Conservation (phyloP, 2,329 filamentous ascomycete genomes). For the Fusarium fujikuroi region DNA sequence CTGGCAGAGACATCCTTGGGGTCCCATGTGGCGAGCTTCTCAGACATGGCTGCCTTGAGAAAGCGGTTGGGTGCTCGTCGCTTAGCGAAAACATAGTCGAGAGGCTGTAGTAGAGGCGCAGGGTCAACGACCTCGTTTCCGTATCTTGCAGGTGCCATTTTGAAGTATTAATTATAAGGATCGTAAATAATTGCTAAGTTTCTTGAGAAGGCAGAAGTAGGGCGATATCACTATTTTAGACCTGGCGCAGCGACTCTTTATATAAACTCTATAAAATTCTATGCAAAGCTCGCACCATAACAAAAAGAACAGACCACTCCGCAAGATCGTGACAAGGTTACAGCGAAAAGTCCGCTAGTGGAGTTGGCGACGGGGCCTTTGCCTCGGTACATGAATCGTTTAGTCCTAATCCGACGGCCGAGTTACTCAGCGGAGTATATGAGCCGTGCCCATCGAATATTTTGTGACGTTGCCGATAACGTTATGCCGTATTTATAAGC, state of each 20-base stretch:
- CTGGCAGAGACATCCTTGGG: conserved; percentile 24
- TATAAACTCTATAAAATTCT: background rate
- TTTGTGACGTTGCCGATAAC: background rate
- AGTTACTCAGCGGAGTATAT: conserved; percentile 5
- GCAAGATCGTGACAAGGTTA: background rate
- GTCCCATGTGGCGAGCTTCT: conserved; percentile 30
- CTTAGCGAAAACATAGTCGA: conserved; percentile 25
- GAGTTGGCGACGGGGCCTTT: background rate
- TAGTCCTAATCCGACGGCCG: background rate
- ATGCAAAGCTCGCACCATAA: background rate
- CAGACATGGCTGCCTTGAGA: conserved; percentile 34
- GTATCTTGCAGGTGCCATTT: conserved; percentile 20
- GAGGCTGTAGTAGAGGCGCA: conserved; percentile 21
- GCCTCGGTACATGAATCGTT: conserved; percentile 19
- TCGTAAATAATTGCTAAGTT: accelerated
- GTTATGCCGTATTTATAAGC: conserved; percentile 21
- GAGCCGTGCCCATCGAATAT: background rate
- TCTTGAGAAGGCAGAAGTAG: background rate
- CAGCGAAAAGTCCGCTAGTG: background rate
- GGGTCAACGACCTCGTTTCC: conserved; percentile 23
- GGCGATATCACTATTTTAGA: background rate
- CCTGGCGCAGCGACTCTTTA: background rate
- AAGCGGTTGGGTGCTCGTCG: conserved; percentile 25
- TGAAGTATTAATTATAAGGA: background rate
- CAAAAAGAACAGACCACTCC: background rate